Evolutionary conservation across 441 rosid genomes (phyloP).

Genomic region (Gossypium schwendimanii): DNA sequence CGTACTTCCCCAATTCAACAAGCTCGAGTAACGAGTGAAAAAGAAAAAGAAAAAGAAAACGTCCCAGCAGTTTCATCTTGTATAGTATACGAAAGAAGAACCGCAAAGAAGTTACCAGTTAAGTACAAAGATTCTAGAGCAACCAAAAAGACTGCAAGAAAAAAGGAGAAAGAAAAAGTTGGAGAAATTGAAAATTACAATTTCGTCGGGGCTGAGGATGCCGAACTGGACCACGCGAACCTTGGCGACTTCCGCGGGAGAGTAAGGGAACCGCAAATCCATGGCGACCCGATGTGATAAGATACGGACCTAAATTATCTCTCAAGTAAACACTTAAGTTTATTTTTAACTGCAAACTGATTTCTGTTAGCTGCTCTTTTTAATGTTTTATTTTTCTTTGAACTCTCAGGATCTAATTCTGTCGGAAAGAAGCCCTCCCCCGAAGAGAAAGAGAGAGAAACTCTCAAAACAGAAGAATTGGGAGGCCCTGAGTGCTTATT

Average conservation of each 20-base stretch:
- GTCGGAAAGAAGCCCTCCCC: background rate
- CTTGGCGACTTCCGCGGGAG: slow-evolving; percentile 95
- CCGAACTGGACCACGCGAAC: slow-evolving; percentile 57
- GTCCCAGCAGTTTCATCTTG: background rate
- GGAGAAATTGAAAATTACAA: background rate
- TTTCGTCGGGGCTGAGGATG: slow-evolving; percentile 26
- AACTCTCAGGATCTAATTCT: background rate
- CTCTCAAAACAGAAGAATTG: background rate
- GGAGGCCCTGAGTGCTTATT: background rate
- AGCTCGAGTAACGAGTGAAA: background rate
- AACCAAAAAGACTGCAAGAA: background rate
- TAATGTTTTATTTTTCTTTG: background rate
- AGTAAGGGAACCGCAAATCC: slow-evolving; percentile 80
- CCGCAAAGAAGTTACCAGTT: background rate
- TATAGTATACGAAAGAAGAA: background rate
- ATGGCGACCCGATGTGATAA: slow-evolving; percentile 21
- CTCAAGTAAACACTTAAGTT: background rate
- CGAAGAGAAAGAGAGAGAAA: background rate
- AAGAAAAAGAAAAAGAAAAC: background rate
- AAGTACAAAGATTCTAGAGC: background rate
- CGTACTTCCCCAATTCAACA: background rate
- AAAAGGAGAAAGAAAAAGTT: background rate
- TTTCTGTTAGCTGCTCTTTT: background rate
- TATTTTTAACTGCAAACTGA: background rate
- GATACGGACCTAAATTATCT: background rate